Conservation (phyloP, 768 basidiomycete genomes). For the Calocybe indica region DNA sequence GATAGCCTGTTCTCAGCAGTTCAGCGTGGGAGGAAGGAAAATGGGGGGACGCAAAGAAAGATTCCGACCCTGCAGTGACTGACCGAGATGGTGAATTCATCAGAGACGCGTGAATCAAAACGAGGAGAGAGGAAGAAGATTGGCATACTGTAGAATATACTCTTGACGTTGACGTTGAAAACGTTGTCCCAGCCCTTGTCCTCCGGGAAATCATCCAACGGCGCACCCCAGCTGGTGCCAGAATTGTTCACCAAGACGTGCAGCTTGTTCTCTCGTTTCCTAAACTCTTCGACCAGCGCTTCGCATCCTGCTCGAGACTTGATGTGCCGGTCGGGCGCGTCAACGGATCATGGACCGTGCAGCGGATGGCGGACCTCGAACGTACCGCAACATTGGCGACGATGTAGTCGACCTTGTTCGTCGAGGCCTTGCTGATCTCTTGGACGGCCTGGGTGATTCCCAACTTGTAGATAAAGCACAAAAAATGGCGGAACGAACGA, state of each 20-base stretch:
- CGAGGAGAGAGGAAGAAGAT: constrained; percentile 1
- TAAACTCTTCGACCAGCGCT: constrained; percentile 60
- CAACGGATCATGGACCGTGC: no score
- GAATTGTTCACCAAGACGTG: constrained; percentile 85
- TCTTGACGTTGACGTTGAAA: constrained; percentile 81
- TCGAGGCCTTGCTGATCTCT: constrained; percentile 53
- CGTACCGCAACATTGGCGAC: constrained; percentile 69
- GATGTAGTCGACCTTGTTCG: constrained; percentile 66
- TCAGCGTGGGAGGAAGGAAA: not conserved
- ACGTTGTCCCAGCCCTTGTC: constrained; percentile 84
- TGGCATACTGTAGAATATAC: constrained; percentile 69
- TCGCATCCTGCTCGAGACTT: constrained; percentile 80
- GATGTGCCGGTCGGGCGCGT: no score
- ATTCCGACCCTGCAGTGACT: constrained; percentile 49
- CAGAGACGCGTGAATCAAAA: constrained; percentile 1
- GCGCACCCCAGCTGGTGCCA: constrained; percentile 74
- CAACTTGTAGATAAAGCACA: constrained; percentile 1
- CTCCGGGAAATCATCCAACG: constrained; percentile 67
- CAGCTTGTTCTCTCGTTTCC: constrained; percentile 62
- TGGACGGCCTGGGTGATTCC: constrained; percentile 34
- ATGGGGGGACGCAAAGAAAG: no score
- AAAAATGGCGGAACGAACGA: no score
- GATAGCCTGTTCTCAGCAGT: constrained; percentile 33
- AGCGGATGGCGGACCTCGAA: no score
- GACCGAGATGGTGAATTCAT: not conserved